phyloP scores from a whole-genome alignment of 2,329 filamentous ascomycete genomes.

The Paraphaeosphaeria sporulosa region DNA sequence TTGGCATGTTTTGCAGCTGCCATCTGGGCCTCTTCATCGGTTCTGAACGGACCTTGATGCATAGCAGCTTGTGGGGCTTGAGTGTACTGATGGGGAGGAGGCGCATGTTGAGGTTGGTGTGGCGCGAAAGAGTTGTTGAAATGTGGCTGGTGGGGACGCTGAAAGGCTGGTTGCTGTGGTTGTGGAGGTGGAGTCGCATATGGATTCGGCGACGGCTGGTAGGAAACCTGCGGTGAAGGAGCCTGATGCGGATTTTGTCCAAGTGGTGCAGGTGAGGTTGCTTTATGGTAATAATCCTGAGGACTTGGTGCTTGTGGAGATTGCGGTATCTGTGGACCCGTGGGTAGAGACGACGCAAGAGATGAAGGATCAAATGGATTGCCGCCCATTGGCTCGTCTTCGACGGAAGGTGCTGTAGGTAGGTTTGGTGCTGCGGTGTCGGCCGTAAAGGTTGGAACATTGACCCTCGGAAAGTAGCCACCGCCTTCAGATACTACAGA shows the following conservation, averaged over 20 bases:
- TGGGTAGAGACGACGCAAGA: slow-evolving; percentile 26
- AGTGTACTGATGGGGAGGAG: slow-evolving; percentile 18
- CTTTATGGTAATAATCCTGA: slow-evolving; percentile 42
- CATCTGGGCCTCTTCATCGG: slow-evolving; percentile 74
- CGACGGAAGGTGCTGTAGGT: slow-evolving; percentile 45
- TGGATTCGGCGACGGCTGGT: slow-evolving; percentile 29
- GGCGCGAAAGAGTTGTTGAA: slow-evolving; percentile 19
- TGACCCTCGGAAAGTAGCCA: slow-evolving; percentile 64
- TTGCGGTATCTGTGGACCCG: slow-evolving; percentile 32
- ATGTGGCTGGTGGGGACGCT: slow-evolving; percentile 18
- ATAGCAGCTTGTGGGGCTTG: slow-evolving; percentile 17
- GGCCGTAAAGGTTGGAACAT: slow-evolving; percentile 56
- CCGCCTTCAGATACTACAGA: slow-evolving; percentile 58
- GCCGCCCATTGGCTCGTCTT: slow-evolving; percentile 34
- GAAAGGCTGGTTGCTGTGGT: slow-evolving; percentile 21
- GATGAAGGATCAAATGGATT: slow-evolving; percentile 29
- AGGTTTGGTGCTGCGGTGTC: slow-evolving; percentile 45
- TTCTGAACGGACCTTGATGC: slow-evolving; percentile 55
- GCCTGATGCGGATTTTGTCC: slow-evolving; percentile 30
- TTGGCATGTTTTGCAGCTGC: slow-evolving; percentile 94
- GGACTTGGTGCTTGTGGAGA: slow-evolving; percentile 34
- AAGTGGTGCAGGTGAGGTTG: slow-evolving; percentile 49
- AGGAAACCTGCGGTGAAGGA: slow-evolving; percentile 31
- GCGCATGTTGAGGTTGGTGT: slow-evolving; percentile 21
- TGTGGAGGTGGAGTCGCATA: slow-evolving; percentile 18